Conservation (phyloP, 345 rosid species). For the Gynandropsis gynandra region DNA sequence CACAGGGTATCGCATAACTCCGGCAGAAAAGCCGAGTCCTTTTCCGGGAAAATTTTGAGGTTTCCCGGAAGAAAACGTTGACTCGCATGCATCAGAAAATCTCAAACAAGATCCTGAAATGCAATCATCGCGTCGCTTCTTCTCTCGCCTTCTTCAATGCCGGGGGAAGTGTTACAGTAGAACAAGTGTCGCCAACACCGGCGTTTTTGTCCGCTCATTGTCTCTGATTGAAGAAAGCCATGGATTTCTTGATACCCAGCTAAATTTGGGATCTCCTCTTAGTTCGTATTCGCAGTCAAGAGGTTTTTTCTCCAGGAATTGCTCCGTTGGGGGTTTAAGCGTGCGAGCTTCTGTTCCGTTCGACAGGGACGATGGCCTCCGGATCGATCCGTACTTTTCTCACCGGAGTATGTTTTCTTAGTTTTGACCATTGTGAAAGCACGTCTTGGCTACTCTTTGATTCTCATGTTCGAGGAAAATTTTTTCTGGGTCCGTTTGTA, state of each 20-base stretch:
- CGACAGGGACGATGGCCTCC: conserved; percentile 19
- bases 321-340: conserved; percentile 19
- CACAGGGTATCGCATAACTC: too few relatives aligned
- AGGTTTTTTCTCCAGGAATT: conserved; percentile 18
- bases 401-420: conserved; percentile 37
- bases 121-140: conserved; percentile 40
- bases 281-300: conserved; percentile 22
- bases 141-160: conserved; percentile 47
- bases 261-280: conserved; percentile 22
- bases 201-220: conserved; percentile 14
- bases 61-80: too few relatives aligned
- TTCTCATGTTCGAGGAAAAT: background rate
- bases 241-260: conserved; percentile 17
- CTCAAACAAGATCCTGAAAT: conserved; percentile 23
- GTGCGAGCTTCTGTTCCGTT: conserved; percentile 36
- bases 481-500: background rate
- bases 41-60: too few relatives aligned
- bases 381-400: conserved; percentile 21
- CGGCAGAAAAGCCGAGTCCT: too few relatives aligned
- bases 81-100: too few relatives aligned
- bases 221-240: conserved; percentile 11
- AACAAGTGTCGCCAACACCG: conserved; percentile 17
- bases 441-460: background rate
- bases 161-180: conserved; percentile 24
- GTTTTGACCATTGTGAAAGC: background rate